Percentiles rank a stretch among this genome's conserved stretches.
Conservation (phyloP, 257 asterid genomes). For the Apocynum venetum region DNA sequence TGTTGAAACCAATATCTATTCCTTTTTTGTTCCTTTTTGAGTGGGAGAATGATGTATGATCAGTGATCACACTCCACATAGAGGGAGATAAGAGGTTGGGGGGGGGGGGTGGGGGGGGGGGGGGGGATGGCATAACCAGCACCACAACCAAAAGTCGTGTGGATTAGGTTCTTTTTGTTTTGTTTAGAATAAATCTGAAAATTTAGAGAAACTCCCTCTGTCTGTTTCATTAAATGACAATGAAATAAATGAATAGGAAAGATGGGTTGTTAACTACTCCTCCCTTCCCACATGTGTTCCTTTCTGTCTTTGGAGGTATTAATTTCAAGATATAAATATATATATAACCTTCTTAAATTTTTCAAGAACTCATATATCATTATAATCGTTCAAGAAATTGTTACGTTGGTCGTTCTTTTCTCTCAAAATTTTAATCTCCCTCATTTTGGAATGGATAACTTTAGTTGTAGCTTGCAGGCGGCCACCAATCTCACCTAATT, state of each 20-base stretch:
- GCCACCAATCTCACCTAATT: conserved; percentile 47
- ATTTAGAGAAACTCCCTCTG: conserved; percentile 10
- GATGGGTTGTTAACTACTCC: conserved; percentile 55
- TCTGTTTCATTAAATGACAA: conserved; percentile 45
- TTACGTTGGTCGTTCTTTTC: no score
- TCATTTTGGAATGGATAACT: background rate
- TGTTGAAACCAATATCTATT: background rate
- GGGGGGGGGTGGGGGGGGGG: background rate
- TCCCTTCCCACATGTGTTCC: conserved; percentile 28
- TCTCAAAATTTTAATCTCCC: background rate
- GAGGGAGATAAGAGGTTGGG: background rate
- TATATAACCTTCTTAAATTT: no score
- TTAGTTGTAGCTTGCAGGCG: conserved; percentile 25
- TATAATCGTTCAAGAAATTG: background rate
- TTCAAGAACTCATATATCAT: no score
- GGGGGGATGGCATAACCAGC: conserved; percentile 36
- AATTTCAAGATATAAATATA: conserved; percentile 2
- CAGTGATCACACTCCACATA: conserved; percentile 16
- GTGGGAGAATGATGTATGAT: conserved; percentile 30
- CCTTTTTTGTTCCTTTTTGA: conserved; percentile 15
- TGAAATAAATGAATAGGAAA: conserved; percentile 56
- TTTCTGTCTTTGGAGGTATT: conserved; percentile 19
- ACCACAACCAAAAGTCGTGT: conserved; percentile 51
- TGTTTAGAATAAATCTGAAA: conserved; percentile 19
- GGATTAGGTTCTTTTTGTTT: conserved; percentile 51